Evolutionary conservation across 306 rosid species (phyloP), one percentile per base, ranked within the genome.

Genomic region (Cucurbita maxima): DNA sequence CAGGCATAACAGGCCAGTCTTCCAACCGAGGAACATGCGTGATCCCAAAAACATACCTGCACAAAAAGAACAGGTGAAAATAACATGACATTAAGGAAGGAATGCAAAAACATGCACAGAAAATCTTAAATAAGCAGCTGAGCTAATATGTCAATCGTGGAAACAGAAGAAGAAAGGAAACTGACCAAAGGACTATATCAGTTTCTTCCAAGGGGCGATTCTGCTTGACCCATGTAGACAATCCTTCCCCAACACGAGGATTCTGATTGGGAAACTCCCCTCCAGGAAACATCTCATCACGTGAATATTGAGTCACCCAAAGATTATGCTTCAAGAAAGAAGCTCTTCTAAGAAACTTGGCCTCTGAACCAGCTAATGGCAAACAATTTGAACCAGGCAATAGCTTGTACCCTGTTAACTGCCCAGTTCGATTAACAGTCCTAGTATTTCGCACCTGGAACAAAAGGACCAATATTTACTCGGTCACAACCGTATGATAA

Each of bases 1-100:
- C 97, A 3, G 95, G 96, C 96, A 89, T 92, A 59, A 89, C 97
- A 58, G 97, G 97, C 97, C 97, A 92, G 75, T 91, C 96, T 81
- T 91, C 97, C 67, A 89, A 75, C 14, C 92, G 86, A 64, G 97
- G 96, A 70, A 88, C 80, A 15, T 89, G 96, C 5, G 96, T 86
- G 77, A 89, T 79, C 75, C 95, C 96, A 56, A 92, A 92, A 10
- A 92, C 88, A 51, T 89, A 89, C 97, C 97, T 92, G 86, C 68
- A 81, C 81, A 40, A 41, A 44, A 45, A 66, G 76, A 10, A 36
- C 12, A 57, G 63, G 40, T 58, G 40, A 58, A 58, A 25, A 25
- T 22, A 58, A 20, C 36, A 34, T 58, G 40, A 58, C 30, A 20
- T 58, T 0, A 20, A 30, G 37, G 63, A n/a, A 58, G 8, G 64